Evolutionary conservation across 2,329 filamentous ascomycete species (phyloP).

Genomic region (Botryotinia narcissicola): DNA sequence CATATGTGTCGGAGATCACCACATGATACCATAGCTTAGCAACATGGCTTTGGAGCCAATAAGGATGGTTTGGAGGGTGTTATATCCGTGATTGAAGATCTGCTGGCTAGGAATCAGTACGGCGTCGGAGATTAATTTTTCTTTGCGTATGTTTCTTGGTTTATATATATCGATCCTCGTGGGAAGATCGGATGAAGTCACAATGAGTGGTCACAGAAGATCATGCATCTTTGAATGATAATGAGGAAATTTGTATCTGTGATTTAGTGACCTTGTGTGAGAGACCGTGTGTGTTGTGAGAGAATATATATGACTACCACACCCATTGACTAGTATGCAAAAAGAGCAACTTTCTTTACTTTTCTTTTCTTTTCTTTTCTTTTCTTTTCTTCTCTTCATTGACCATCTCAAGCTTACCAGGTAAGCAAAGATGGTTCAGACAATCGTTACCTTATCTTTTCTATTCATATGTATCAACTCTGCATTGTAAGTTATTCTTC

Average conservation of each 20-base stretch:
- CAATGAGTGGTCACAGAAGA: not conserved
- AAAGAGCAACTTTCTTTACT: not conserved
- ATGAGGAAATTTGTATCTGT: not conserved
- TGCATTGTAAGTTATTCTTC: not conserved
- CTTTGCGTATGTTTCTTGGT: not conserved
- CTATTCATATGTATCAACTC: not conserved
- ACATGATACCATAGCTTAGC: conserved; percentile 1
- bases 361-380: not conserved
- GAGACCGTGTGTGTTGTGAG: not conserved
- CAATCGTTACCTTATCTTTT: not conserved
- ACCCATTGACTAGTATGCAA: not conserved
- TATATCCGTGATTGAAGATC: not conserved
- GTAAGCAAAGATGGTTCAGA: not conserved
- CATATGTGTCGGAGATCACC: not conserved
- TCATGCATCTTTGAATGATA: not conserved
- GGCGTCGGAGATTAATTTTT: not conserved
- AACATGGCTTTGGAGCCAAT: not conserved
- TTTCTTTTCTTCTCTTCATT: not conserved
- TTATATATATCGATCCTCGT: not conserved
- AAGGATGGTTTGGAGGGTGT: not conserved
- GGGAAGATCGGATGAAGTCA: not conserved
- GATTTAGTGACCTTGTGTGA: not conserved
- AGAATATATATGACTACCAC: not conserved
- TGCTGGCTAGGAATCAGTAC: not conserved
- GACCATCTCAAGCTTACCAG: not conserved